Evolutionary conservation across 345 rosid species (phyloP).

Genomic region (Gossypium herbaceum): DNA sequence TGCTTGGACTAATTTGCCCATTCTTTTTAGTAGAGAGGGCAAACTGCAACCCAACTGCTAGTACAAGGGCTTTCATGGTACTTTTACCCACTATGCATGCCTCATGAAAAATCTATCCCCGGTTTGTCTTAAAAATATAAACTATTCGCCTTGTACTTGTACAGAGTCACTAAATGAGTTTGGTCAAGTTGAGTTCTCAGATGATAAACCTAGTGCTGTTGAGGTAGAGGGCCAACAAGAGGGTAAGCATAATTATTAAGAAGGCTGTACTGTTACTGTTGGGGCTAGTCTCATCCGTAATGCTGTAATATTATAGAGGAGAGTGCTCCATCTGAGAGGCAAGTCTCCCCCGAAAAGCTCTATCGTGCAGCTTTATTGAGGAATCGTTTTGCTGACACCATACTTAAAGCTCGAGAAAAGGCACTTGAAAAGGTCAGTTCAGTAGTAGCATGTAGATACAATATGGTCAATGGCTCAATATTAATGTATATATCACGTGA

Average conservation of each 20-base stretch:
- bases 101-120: background rate
- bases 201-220: slow-evolving; percentile 32
- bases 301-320: slow-evolving; percentile 66
- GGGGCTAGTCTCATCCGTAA: slow-evolving; percentile 46
- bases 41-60: too few relatives aligned
- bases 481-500: background rate
- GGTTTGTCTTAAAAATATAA: background rate
- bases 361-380: slow-evolving; percentile 77
- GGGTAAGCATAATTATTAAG: slow-evolving; percentile 68
- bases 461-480: background rate
- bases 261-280: slow-evolving; percentile 42
- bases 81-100: background rate
- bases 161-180: slow-evolving; percentile 44
- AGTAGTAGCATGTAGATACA: background rate
- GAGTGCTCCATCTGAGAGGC: slow-evolving; percentile 69
- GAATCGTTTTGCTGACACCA: slow-evolving; percentile 88
- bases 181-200: slow-evolving; percentile 37
- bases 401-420: slow-evolving; percentile 85
- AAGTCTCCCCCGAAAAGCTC: slow-evolving; percentile 82
- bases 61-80: too few relatives aligned
- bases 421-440: slow-evolving; percentile 68
- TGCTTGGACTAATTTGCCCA: too few relatives aligned
- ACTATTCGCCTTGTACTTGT: slow-evolving; percentile 17
- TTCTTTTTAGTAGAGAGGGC: too few relatives aligned
- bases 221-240: slow-evolving; percentile 50